These are phyloP conservation scores for Venturia pyrina DNA, from an alignment of 2,329 filamentous ascomycete genomes.

Conservation along the genomic window DNA sequence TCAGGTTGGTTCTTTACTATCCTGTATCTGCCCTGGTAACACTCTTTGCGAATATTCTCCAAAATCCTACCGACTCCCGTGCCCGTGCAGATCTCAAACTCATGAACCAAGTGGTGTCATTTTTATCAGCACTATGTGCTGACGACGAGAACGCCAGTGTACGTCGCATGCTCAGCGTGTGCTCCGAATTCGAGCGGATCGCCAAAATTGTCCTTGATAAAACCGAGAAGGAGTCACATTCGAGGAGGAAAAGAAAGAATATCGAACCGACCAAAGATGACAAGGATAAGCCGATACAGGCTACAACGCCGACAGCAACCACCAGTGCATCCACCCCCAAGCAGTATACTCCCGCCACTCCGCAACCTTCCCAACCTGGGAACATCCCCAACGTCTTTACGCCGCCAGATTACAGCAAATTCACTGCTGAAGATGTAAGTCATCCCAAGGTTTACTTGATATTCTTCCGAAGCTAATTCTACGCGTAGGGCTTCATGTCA, in stretches of 20 bases:
- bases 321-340: conserved; percentile 9
- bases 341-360: conserved; percentile 6
- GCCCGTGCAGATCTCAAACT: conserved; percentile 81
- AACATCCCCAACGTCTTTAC: conserved; percentile 15
- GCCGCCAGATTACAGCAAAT: conserved; percentile 11
- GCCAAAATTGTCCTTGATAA: conserved; percentile 85
- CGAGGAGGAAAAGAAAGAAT: conserved; percentile 75
- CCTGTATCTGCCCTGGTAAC: conserved; percentile 92
- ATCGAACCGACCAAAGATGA: conserved; percentile 37
- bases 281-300: conserved; percentile 19
- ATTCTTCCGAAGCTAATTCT: neutral
- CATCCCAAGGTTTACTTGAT: neutral
- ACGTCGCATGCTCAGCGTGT: conserved; percentile 86
- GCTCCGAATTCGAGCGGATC: conserved; percentile 93
- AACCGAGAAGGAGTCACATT: conserved; percentile 72
- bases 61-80: conserved; percentile 83
- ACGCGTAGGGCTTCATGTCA: neutral
- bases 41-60: conserved; percentile 88
- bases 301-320: conserved; percentile 13
- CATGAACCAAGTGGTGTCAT: conserved; percentile 89
- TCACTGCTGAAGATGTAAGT: conserved; percentile 8
- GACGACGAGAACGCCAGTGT: conserved; percentile 87
- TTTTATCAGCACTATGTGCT: conserved; percentile 77
- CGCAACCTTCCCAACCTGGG: conserved; percentile 11
- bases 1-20: conserved; percentile 84